These are phyloP conservation scores for Arabis hirsuta DNA, from an alignment of 345 rosid species.

Conservation along the genomic window DNA sequence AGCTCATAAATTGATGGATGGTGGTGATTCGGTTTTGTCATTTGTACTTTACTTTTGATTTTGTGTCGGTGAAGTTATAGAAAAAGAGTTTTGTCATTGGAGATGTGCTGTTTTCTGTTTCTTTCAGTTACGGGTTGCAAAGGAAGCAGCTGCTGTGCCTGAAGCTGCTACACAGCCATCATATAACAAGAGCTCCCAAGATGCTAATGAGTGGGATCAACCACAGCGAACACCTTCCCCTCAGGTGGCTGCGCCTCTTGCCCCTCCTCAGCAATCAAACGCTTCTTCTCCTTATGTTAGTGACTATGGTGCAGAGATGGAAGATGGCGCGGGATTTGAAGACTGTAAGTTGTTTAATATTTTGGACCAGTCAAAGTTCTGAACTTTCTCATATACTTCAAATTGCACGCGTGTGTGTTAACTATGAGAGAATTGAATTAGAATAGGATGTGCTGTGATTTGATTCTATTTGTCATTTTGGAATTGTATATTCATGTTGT, in stretches of 20 bases:
- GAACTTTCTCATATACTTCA: background rate
- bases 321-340: slow-evolving; percentile 59
- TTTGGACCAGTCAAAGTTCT: background rate
- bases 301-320: slow-evolving; percentile 56
- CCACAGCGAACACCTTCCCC: slow-evolving; percentile 51
- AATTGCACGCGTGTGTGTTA: background rate
- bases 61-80: background rate
- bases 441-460: background rate
- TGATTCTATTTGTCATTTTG: background rate
- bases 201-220: slow-evolving; percentile 68
- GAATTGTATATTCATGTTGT: background rate
- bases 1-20: background rate
- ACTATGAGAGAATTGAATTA: slow-evolving; percentile 3
- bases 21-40: background rate
- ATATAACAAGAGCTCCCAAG: slow-evolving; percentile 48
- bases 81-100: background rate
- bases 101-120: slow-evolving; percentile 19
- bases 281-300: slow-evolving; percentile 47
- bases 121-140: slow-evolving; percentile 68
- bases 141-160: slow-evolving; percentile 53
- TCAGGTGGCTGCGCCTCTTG: slow-evolving; percentile 57
- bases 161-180: slow-evolving; percentile 60
- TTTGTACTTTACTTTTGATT: slow-evolving; percentile 3
- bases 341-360: slow-evolving; percentile 65
- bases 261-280: slow-evolving; percentile 49